Conservation (phyloP, 2,329 filamentous ascomycete species). For the Fusarium palustre region DNA sequence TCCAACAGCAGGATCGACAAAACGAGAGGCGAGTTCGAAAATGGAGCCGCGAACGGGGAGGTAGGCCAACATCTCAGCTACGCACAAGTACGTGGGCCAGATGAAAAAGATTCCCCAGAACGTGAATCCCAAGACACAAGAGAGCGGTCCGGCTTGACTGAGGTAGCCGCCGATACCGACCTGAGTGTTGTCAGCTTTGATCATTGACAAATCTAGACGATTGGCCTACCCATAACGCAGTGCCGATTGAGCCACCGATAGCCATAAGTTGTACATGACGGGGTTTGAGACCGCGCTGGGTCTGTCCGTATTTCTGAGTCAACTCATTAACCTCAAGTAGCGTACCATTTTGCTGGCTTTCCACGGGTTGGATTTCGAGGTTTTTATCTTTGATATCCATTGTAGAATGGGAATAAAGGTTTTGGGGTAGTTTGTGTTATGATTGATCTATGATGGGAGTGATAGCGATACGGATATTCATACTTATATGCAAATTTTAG, state of each 20-base stretch:
- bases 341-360: background rate
- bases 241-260: slow-evolving; percentile 60
- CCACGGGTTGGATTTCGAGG: background rate
- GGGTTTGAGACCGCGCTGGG: slow-evolving; percentile 49
- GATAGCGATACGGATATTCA: background rate
- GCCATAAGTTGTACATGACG: slow-evolving; percentile 63
- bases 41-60: slow-evolving; percentile 65
- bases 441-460: background rate
- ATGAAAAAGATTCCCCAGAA: slow-evolving; percentile 58
- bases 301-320: slow-evolving; percentile 47
- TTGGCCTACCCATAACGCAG: slow-evolving; percentile 53
- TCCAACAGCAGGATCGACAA: slow-evolving; percentile 63
- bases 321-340: background rate
- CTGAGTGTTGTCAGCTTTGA: background rate
- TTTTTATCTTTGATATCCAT: background rate
- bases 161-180: slow-evolving; percentile 58
- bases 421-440: too few relatives aligned
- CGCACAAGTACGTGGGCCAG: slow-evolving; percentile 58
- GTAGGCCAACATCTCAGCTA: slow-evolving; percentile 69
- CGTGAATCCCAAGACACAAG: slow-evolving; percentile 57
- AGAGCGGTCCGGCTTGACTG: slow-evolving; percentile 57
- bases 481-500: background rate
- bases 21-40: slow-evolving; percentile 65
- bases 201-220: background rate
- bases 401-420: too few relatives aligned